These are phyloP conservation scores for Globisporangium barbulae DNA, from an alignment of 352 stramenopile species.

Conservation along the genomic window DNA sequence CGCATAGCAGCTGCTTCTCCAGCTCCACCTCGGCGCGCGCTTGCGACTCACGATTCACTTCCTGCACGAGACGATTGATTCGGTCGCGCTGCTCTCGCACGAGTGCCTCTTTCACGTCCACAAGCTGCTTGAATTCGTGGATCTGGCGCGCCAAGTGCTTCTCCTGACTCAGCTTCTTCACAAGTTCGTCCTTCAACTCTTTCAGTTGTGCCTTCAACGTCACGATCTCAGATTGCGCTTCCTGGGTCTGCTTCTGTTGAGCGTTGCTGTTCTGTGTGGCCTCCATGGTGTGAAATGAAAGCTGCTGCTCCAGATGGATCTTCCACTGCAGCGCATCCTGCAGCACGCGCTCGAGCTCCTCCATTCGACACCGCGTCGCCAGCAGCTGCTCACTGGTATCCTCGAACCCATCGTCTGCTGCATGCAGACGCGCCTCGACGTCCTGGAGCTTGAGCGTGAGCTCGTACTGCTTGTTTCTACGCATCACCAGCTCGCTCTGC, in stretches of 20 bases:
- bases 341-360: slow-evolving; percentile 57
- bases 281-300: slow-evolving; percentile 15
- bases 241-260: slow-evolving; percentile 11
- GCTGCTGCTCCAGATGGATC: slow-evolving; percentile 37
- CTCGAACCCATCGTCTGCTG: slow-evolving; percentile 31
- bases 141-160: slow-evolving; percentile 44
- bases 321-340: slow-evolving; percentile 55
- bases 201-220: slow-evolving; percentile 39
- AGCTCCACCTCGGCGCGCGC: slow-evolving; percentile 40
- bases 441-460: slow-evolving; percentile 68
- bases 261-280: slow-evolving; percentile 4
- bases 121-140: slow-evolving; percentile 31
- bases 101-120: slow-evolving; percentile 32
- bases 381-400: slow-evolving; percentile 41
- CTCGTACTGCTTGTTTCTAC: slow-evolving; percentile 80
- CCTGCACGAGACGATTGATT: slow-evolving; percentile 46
- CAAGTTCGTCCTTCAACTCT: slow-evolving; percentile 40
- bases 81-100: slow-evolving; percentile 51
- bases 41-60: slow-evolving; percentile 51
- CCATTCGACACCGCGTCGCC: slow-evolving; percentile 47
- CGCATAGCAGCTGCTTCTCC: slow-evolving; percentile 37
- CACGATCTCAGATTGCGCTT: slow-evolving; percentile 26
- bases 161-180: slow-evolving; percentile 24
- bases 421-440: slow-evolving; percentile 47
- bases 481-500: slow-evolving; percentile 66